phyloP scores from a whole-genome alignment of 2,329 filamentous ascomycete species.

The Fusarium metavorans region DNA sequence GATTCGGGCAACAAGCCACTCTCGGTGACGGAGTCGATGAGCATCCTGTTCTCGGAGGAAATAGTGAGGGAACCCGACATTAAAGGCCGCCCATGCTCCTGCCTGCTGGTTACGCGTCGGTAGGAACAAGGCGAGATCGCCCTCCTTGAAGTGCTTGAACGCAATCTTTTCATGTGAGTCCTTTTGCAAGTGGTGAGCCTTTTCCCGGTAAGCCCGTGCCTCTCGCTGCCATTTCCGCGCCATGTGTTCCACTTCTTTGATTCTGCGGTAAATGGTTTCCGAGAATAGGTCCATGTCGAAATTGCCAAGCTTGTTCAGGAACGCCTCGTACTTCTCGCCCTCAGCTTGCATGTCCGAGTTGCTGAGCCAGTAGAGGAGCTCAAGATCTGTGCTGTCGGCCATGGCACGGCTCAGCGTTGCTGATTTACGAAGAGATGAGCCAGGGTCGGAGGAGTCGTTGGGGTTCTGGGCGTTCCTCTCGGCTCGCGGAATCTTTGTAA shows the following conservation, averaged over 20 bases:
- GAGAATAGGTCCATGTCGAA: slow-evolving; percentile 89
- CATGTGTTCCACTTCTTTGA: slow-evolving; percentile 93
- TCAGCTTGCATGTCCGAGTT: slow-evolving; percentile 75
- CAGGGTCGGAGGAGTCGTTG: slow-evolving; percentile 69
- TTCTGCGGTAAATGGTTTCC: slow-evolving; percentile 86
- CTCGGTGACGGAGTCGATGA: slow-evolving; percentile 84
- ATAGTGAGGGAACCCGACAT: slow-evolving; percentile 96
- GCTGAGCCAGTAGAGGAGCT: slow-evolving; percentile 86
- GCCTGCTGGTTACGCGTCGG: slow-evolving; percentile 95
- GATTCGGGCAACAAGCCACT: slow-evolving; percentile 98
- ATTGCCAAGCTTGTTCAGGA: slow-evolving; percentile 77
- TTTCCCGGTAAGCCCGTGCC: slow-evolving; percentile 86
- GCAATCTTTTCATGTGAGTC: slow-evolving; percentile 97
- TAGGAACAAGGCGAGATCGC: slow-evolving; percentile 92
- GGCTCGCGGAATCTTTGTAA: slow-evolving; percentile 76
- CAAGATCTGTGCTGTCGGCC: slow-evolving; percentile 74
- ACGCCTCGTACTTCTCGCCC: slow-evolving; percentile 78
- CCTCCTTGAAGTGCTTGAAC: slow-evolving; percentile 95
- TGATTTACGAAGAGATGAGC: slow-evolving; percentile 65
- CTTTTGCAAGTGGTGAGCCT: slow-evolving; percentile 81
- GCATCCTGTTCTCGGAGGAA: slow-evolving; percentile 93
- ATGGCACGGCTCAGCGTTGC: slow-evolving; percentile 66
- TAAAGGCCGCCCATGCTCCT: slow-evolving; percentile 97
- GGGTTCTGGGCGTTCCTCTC: slow-evolving; percentile 68
- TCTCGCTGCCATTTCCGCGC: slow-evolving; percentile 95